These are phyloP conservation scores for Parafenestella ontariensis DNA, from an alignment of 2,329 filamentous ascomycete species.

Conservation along the genomic window DNA sequence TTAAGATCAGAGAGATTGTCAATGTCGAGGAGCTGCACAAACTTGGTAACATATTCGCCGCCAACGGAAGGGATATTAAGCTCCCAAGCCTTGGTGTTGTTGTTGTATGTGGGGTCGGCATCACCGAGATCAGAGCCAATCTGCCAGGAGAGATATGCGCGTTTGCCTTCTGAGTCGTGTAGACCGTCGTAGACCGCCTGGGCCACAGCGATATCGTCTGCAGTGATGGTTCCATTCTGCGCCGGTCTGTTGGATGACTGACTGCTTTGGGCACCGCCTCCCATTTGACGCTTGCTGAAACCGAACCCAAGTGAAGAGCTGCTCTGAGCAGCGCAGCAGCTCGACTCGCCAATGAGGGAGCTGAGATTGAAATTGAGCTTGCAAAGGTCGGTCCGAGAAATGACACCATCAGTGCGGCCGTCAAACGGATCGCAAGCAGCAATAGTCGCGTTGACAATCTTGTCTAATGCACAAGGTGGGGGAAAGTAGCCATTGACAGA, in stretches of 20 bases:
- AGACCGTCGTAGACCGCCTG: conserved; percentile 46
- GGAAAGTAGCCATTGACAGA: conserved; percentile 52
- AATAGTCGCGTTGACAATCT: conserved; percentile 64
- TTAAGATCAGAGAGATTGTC: conserved; percentile 24
- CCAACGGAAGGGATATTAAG: conserved; percentile 43
- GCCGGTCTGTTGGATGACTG: conserved; percentile 26
- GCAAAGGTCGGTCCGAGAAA: conserved; percentile 59
- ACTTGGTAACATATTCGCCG: conserved; percentile 54
- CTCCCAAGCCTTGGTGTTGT: conserved; percentile 39
- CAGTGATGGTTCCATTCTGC: conserved; percentile 44
- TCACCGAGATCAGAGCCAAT: conserved; percentile 42
- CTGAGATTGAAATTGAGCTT: conserved; percentile 56
- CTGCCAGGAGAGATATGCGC: conserved; percentile 53
- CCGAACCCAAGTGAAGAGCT: conserved; percentile 25
- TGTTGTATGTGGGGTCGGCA: conserved; percentile 46
- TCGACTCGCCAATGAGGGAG: conserved; percentile 56
- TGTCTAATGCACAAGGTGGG: conserved; percentile 55
- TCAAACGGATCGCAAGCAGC: conserved; percentile 63
- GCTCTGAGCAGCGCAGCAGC: conserved; percentile 49
- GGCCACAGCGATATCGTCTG: conserved; percentile 35
- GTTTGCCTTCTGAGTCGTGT: conserved; percentile 49
- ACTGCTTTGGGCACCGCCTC: conserved; percentile 3
- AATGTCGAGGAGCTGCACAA: conserved; percentile 48
- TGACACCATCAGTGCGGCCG: conserved; percentile 62
- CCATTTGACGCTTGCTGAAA: conserved; percentile 24